Conservation (phyloP, 148 eudicot species). For the Chenopodium quinoa region DNA sequence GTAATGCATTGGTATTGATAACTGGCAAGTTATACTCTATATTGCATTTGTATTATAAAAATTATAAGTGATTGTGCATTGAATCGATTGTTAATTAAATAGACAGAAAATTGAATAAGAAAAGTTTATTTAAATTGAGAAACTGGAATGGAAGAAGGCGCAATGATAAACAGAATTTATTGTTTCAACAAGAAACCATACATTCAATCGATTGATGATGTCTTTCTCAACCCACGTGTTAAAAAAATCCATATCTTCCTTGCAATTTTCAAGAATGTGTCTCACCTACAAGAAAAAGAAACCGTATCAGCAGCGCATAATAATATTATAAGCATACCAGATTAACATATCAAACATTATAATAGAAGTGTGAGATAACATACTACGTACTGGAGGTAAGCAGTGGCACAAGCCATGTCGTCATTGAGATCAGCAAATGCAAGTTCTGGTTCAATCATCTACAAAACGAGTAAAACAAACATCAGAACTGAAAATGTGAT, state of each 20-base stretch:
- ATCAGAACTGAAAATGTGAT: conserved; percentile 13
- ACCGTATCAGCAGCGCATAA: neutral
- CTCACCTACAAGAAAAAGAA: conserved; percentile 53
- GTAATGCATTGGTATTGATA: neutral
- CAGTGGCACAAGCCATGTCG: conserved; percentile 99
- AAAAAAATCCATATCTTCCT: conserved; percentile 99
- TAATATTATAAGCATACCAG: conserved; percentile 8
- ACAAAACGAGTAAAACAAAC: conserved; percentile 21
- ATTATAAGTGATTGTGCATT: neutral
- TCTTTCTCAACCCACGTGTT: conserved; percentile 98
- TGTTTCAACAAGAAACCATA: conserved; percentile 36
- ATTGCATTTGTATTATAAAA: neutral
- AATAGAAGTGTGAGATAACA: conserved; percentile 45
- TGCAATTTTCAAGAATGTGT: conserved; percentile 85
- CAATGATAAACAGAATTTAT: neutral
- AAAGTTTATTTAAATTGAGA: neutral
- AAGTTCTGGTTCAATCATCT: conserved; percentile 99
- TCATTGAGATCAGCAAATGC: conserved; percentile 96
- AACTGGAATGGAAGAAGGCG: neutral
- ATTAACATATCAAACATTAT: neutral
- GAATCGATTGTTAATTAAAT: neutral
- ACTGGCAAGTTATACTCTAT: neutral
- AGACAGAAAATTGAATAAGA: neutral
- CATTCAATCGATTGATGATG: conserved; percentile 72
- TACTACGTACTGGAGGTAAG: conserved; percentile 99